Evolutionary conservation across 2,329 filamentous ascomycete genomes (phyloP).

Genomic region (Balansia obtecta): DNA sequence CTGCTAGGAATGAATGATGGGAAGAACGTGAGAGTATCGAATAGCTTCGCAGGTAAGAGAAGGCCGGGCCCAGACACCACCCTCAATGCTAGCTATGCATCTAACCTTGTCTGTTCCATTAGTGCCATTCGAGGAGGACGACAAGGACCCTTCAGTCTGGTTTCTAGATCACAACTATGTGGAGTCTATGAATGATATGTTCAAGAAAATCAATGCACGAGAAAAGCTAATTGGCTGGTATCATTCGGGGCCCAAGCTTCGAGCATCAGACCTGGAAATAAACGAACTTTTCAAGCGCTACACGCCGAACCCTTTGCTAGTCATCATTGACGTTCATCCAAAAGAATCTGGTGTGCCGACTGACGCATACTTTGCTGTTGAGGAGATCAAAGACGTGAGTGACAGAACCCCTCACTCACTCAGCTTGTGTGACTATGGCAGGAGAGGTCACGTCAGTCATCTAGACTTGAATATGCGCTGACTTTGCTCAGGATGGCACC

Average conservation of each 20-base stretch:
- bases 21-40: slow-evolving; percentile 91
- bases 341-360: slow-evolving; percentile 97
- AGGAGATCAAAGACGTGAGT: slow-evolving; percentile 97
- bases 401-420: too few species aligned
- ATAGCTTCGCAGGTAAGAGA: slow-evolving; percentile 83
- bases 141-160: slow-evolving; percentile 97
- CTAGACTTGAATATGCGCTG: neutral
- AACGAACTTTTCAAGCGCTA: slow-evolving; percentile 99
- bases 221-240: slow-evolving; percentile 99
- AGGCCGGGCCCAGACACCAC: neutral
- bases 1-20: slow-evolving; percentile 92
- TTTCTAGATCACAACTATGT: slow-evolving; percentile 99
- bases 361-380: slow-evolving; percentile 96
- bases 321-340: slow-evolving; percentile 97
- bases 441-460: too few species aligned
- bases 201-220: slow-evolving; percentile 98
- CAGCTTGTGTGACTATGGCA: too few species aligned
- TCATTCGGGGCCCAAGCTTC: slow-evolving; percentile 92
- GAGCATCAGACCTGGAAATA: slow-evolving; percentile 95
- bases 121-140: slow-evolving; percentile 99
- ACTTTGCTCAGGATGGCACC: slow-evolving; percentile 65
- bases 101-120: slow-evolving; percentile 9
- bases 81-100: too few species aligned
- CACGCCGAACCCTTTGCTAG: slow-evolving; percentile 87
- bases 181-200: slow-evolving; percentile 99